Evolutionary conservation across 768 basidiomycete genomes (phyloP).

Genomic region (Termitomyces titanicus): DNA sequence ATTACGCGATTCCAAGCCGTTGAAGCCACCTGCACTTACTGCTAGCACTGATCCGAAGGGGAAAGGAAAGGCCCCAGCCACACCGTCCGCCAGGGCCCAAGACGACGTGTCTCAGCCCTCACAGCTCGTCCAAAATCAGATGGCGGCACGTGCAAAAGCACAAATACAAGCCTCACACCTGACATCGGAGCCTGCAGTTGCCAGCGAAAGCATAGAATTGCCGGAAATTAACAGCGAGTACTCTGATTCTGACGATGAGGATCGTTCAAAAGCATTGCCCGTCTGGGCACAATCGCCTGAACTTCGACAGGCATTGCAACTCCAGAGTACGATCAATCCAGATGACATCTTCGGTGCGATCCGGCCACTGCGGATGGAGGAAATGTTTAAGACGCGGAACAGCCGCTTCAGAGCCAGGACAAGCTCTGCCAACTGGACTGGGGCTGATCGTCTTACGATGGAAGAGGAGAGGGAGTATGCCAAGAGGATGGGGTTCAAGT

Average conservation of each 20-base stretch:
- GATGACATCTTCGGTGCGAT: conserved; percentile 92
- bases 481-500: conserved; percentile 82
- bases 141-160: conserved; percentile 69
- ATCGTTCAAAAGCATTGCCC: conserved; percentile 69
- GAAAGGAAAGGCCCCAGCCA: conserved; percentile 45
- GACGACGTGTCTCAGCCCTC: conserved; percentile 59
- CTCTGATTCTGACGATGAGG: conserved; percentile 93
- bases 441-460: conserved; percentile 80
- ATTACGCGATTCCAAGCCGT: conserved; percentile 31
- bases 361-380: conserved; percentile 85
- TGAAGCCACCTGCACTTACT: conserved; percentile 22
- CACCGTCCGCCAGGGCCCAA: conserved; percentile 28
- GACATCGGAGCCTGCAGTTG: conserved; percentile 38
- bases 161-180: conserved; percentile 59
- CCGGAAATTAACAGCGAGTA: conserved; percentile 97
- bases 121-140: conserved; percentile 59
- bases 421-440: conserved; percentile 95
- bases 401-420: conserved; percentile 86
- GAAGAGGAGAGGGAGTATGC: conserved; percentile 89
- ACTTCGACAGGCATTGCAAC: conserved; percentile 70
- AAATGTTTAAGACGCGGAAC: conserved; percentile 78
- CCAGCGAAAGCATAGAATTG: conserved; percentile 83
- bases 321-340: conserved; percentile 84
- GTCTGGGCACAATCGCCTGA: conserved; percentile 93
- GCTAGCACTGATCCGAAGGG: conserved; percentile 28